These are phyloP conservation scores for Trichoderma lentiforme DNA, from an alignment of 2,329 filamentous ascomycete species.

Conservation along the genomic window DNA sequence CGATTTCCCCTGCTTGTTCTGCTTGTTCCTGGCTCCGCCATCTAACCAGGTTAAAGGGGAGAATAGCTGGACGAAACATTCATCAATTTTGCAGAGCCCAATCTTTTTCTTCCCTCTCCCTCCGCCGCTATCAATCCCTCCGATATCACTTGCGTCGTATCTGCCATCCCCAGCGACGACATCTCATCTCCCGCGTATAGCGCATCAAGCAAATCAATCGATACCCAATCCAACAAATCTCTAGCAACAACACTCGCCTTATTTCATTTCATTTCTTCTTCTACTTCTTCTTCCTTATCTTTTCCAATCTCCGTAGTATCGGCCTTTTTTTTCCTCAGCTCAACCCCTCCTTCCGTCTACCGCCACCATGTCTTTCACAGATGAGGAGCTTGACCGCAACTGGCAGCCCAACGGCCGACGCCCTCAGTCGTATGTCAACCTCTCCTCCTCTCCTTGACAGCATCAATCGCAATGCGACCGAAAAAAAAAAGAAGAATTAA, in stretches of 20 bases:
- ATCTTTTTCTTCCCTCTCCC: background rate
- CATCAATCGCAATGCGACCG: constrained; percentile 3
- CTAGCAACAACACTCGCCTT: background rate
- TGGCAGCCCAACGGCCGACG: constrained; percentile 77
- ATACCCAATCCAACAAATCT: background rate
- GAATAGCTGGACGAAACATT: constrained; percentile 9
- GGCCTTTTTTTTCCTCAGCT: background rate
- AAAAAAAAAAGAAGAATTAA: background rate
- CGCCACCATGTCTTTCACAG: constrained; percentile 42
- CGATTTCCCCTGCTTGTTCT: constrained; percentile 12
- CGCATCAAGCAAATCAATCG: background rate
- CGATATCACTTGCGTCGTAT: constrained; percentile 2
- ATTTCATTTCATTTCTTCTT: background rate
- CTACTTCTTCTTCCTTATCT: background rate
- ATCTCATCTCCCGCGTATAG: background rate
- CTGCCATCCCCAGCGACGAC: constrained; percentile 8
- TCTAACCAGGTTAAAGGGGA: constrained; percentile 15
- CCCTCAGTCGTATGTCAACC: constrained; percentile 72
- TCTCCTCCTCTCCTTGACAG: background rate
- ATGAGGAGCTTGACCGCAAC: constrained; percentile 70
- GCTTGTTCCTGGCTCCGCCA: constrained; percentile 15
- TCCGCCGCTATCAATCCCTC: constrained; percentile 1
- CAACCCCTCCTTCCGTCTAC: constrained; percentile 4
- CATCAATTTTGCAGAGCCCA: constrained; percentile 16
- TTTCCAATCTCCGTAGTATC: background rate